These are phyloP conservation scores for Puccinia polysora DNA, from an alignment of 1,284 basidiomycete genomes.

Conservation along the genomic window DNA sequence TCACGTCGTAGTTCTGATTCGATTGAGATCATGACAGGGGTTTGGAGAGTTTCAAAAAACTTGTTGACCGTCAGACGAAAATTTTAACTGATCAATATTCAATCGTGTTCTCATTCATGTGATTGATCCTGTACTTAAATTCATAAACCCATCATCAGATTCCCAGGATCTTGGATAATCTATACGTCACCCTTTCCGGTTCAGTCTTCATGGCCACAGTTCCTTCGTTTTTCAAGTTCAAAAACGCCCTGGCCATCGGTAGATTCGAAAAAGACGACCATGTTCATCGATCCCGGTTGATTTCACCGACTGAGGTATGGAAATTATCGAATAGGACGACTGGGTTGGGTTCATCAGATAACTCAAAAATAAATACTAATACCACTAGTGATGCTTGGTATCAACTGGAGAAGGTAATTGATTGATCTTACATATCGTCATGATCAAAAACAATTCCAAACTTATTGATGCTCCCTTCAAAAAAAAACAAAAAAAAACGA, in stretches of 20 bases:
- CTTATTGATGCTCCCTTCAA: background rate
- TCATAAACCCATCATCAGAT: constrained; percentile 8
- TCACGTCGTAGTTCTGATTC: background rate
- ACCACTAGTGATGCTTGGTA: too few relatives aligned
- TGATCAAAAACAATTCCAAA: background rate
- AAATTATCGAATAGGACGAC: constrained; percentile 20
- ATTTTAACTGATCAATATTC: too few relatives aligned
- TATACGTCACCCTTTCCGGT: constrained; percentile 30
- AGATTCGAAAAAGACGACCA: too few relatives aligned
- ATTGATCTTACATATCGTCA: background rate
- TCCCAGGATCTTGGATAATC: constrained; percentile 35
- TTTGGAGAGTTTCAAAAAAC: background rate
- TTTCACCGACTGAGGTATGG: constrained; percentile 42
- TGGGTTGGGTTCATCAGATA: too few relatives aligned
- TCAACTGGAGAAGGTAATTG: constrained; percentile 15
- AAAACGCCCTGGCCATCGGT: background rate
- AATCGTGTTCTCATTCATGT: background rate
- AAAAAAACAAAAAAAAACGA: background rate
- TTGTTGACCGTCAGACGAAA: background rate
- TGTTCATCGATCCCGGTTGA: background rate
- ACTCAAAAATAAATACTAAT: too few relatives aligned
- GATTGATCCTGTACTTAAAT: background rate
- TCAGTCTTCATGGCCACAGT: constrained; percentile 32
- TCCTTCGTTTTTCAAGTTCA: constrained; percentile 21
- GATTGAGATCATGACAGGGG: background rate